phyloP scores from a whole-genome alignment of 768 basidiomycete genomes.

The Phylloporus arenicola region DNA sequence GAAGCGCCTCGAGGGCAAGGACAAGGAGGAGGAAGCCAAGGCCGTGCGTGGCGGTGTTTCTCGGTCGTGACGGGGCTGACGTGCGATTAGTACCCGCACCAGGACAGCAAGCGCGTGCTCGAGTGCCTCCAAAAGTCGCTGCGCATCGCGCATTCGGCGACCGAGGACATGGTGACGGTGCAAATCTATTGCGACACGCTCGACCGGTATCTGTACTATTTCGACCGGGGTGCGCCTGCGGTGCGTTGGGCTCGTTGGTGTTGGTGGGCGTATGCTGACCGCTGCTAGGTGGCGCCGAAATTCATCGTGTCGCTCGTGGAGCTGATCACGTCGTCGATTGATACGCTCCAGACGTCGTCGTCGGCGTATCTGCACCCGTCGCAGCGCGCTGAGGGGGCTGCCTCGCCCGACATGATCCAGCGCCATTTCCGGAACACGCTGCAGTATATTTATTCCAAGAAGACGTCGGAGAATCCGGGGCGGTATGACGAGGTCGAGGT shows the following conservation, averaged over 20 bases:
- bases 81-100: constrained; percentile 61
- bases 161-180: constrained; percentile 94
- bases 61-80: too few relatives aligned
- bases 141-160: constrained; percentile 92
- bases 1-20: constrained; percentile 20
- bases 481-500: constrained; percentile 88
- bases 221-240: constrained; percentile 87
- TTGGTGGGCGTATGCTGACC: background rate
- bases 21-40: constrained; percentile 40
- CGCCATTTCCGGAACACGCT: constrained; percentile 93
- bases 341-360: constrained; percentile 71
- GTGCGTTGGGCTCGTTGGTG: constrained; percentile 40
- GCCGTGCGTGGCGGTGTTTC: constrained; percentile 39
- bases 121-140: constrained; percentile 97
- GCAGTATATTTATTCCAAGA: constrained; percentile 72
- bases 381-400: constrained; percentile 85
- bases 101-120: constrained; percentile 94
- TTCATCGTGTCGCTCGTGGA: constrained; percentile 96
- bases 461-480: constrained; percentile 35
- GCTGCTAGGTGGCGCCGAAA: constrained; percentile 73
- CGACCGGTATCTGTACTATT: constrained; percentile 93
- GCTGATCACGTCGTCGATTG: constrained; percentile 90
- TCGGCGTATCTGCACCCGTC: constrained; percentile 74
- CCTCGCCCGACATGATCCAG: constrained; percentile 89
- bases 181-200: constrained; percentile 95